Percentiles rank a stretch among this genome's conserved stretches.
phyloP scores from a whole-genome alignment of 2,329 filamentous ascomycete species.

The Daldinia eschscholtzii region DNA sequence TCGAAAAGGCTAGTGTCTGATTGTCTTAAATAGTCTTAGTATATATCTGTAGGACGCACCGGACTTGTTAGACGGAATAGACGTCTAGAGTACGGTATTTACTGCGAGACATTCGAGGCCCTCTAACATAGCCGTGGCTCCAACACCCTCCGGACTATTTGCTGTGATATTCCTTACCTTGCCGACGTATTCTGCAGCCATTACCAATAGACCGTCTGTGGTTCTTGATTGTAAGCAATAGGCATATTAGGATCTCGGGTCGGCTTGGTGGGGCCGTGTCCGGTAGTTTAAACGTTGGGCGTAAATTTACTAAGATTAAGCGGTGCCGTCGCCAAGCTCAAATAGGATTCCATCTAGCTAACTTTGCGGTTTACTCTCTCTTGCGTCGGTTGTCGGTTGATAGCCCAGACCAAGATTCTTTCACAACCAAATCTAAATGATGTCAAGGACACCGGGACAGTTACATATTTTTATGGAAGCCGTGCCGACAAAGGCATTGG shows the following conservation, averaged over 20 bases:
- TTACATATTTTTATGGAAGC: constrained; percentile 14
- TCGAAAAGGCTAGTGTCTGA: constrained; percentile 10
- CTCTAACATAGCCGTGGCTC: background rate
- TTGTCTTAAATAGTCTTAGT: background rate
- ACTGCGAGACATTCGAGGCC: background rate
- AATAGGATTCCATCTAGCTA: constrained; percentile 12
- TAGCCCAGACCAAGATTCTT: constrained; percentile 4
- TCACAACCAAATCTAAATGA: constrained; percentile 9
- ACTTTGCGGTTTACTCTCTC: constrained; percentile 24
- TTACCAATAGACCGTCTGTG: background rate
- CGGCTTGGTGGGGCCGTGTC: constrained; percentile 31
- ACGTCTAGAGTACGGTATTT: background rate
- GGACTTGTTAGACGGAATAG: background rate
- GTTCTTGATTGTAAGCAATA: background rate
- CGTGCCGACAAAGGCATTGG: constrained; percentile 7
- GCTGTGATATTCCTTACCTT: constrained; percentile 7
- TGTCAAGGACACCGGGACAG: constrained; percentile 16
- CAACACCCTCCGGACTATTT: background rate
- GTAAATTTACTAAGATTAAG: constrained; percentile 18
- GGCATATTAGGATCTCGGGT: constrained; percentile 37
- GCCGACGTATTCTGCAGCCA: background rate
- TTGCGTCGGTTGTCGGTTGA: constrained; percentile 38
- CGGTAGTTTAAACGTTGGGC: constrained; percentile 31
- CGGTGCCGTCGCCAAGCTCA: constrained; percentile 32
- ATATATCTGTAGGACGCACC: background rate